Evolutionary conservation across 352 stramenopile genomes (phyloP), one percentile per base, ranked within the genome.

Genomic region (Globisporangium perplexum): DNA sequence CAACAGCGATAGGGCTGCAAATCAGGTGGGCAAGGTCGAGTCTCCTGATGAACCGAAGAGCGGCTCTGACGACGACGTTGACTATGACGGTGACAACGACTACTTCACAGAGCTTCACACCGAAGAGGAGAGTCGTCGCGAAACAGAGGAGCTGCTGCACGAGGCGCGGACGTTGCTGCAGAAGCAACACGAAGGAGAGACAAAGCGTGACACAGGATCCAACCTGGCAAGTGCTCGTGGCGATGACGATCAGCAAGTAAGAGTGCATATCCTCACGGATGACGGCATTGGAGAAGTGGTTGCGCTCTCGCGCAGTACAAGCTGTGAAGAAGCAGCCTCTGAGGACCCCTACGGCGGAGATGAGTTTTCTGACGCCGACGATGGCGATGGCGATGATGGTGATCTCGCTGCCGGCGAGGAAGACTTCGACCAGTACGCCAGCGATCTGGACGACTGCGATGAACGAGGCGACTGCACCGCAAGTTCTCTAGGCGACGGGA

Each of bases 151-250:
- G 6, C 53, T 84, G 47, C 63, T 83, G 7, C 53, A 66, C 3
- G 73, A 87, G 67, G 63, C 65, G 10, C 61, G 71, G 3, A 38
- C 48, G 28, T 35, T 85, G 11, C 63, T 85, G 36, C 43, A 62
- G 36, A 54, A 56, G 22, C 60, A 72, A 22, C 57, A 57, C 17
- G 30, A 41, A 4, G 8, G 26, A 17, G 58, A 39, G 31, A 28
- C 3, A 15, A 50, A 6, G 18, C 18, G 7, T 26, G 18, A 6
- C 18, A 45, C 4, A 7, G 39, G 11, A 24, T 45, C 39, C 20
- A 15, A 22, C 4, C 2, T 24, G 18, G 4, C 6, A 8, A n/a
- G 14, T 4, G 11, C 15, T 18, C 3, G 14, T 42, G 18, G 28
- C 17, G 18, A 3, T 17, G n/a, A 23, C 33, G 31, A 33, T 0